Percentiles rank a stretch among this genome's conserved stretches.
phyloP scores from a whole-genome alignment of 768 basidiomycete species.

The Infundibulicybe gibba region DNA sequence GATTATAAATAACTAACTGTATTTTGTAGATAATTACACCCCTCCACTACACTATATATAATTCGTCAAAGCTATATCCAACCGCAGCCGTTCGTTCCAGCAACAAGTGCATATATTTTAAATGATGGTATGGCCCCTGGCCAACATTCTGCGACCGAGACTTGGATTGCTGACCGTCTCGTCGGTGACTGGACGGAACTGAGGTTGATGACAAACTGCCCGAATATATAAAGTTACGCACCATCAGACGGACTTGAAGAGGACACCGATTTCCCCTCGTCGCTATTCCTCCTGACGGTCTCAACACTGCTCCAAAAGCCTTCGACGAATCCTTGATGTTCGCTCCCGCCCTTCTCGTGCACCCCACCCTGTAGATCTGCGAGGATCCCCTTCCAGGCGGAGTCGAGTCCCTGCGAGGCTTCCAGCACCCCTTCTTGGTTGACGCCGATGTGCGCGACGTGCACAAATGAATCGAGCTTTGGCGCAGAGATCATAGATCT shows the following conservation, averaged over 20 bases:
- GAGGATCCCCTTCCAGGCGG: constrained; percentile 46
- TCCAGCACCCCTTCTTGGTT: constrained; percentile 48
- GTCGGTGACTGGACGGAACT: too few relatives aligned
- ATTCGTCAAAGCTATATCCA: background rate
- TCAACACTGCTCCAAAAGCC: constrained; percentile 29
- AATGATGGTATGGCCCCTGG: too few relatives aligned
- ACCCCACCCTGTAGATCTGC: constrained; percentile 27
- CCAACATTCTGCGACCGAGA: too few relatives aligned
- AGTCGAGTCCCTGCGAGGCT: constrained; percentile 49
- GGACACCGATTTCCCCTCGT: too few relatives aligned
- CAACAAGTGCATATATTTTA: too few relatives aligned
- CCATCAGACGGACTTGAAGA: too few relatives aligned
- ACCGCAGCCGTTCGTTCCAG: background rate
- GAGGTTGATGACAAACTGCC: too few relatives aligned
- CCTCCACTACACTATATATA: too few relatives aligned
- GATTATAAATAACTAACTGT: background rate
- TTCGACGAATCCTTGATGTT: constrained; percentile 25
- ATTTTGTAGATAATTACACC: background rate
- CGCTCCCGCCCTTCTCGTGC: constrained; percentile 18
- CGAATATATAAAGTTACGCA: too few relatives aligned
- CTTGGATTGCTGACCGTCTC: too few relatives aligned
- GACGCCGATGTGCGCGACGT: constrained; percentile 63
- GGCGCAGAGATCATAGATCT: constrained; percentile 55
- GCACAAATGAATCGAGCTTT: constrained; percentile 57
- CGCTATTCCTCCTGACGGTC: constrained; percentile 7